These are phyloP conservation scores for Cucumis hystrix DNA, from an alignment of 306 rosid genomes.

Conservation along the genomic window DNA sequence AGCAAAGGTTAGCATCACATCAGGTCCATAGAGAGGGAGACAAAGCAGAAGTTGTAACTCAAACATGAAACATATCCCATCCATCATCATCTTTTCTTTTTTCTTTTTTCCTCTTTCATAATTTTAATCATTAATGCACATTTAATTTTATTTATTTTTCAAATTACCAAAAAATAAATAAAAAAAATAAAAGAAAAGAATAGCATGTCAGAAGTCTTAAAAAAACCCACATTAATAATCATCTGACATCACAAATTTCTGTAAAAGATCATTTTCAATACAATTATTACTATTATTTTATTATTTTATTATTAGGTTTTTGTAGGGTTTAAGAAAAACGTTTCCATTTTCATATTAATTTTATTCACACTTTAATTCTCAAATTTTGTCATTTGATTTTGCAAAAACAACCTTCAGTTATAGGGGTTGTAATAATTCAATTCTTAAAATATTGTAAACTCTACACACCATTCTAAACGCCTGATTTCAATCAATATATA, in stretches of 20 bases:
- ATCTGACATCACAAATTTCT: neutral
- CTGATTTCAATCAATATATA: no score
- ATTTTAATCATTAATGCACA: neutral
- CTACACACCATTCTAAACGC: no score
- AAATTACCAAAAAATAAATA: neutral
- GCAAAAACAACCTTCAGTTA: no score
- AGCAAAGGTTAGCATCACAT: neutral
- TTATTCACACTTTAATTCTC: no score
- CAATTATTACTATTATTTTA: no score
- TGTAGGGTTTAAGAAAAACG: no score
- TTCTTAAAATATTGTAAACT: no score
- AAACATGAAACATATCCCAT: neutral
- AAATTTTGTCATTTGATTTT: no score
- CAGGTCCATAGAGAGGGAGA: neutral
- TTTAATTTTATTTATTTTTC: neutral
- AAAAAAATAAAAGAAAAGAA: neutral
- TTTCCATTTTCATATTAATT: neutral
- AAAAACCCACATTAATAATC: neutral
- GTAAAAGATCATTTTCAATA: neutral
- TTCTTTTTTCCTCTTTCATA: neutral
- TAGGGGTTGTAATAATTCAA: no score
- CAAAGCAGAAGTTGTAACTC: neutral
- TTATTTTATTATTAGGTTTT: no score
- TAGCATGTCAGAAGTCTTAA: neutral
- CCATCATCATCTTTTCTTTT: neutral